Conservation (phyloP, 805 yeast species). For the Henningerozyma blattae region DNA sequence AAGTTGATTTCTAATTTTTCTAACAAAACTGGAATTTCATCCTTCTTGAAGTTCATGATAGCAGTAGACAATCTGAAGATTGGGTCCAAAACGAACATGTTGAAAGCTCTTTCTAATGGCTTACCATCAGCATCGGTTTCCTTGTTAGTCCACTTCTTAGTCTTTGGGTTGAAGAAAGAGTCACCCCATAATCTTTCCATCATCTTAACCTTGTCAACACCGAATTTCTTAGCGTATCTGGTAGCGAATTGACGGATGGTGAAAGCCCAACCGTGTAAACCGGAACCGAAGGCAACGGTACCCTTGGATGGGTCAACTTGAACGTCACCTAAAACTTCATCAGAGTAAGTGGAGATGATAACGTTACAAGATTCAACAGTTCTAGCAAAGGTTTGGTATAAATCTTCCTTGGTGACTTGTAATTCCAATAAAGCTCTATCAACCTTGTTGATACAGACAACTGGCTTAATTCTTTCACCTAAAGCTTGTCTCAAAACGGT, state of each 20-base stretch:
- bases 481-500: slow-evolving; percentile 97
- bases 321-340: slow-evolving; percentile 80
- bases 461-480: slow-evolving; percentile 99
- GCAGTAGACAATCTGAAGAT: slow-evolving; percentile 93
- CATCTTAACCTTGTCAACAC: slow-evolving; percentile 96
- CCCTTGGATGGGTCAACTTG: slow-evolving; percentile 98
- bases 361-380: slow-evolving; percentile 99
- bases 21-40: slow-evolving; percentile 79
- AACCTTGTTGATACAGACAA: slow-evolving; percentile 95
- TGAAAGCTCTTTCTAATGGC: slow-evolving; percentile 95
- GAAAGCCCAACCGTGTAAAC: slow-evolving; percentile 99
- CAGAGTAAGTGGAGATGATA: slow-evolving; percentile 89
- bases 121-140: slow-evolving; percentile 91
- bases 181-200: slow-evolving; percentile 99
- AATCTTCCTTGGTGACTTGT: slow-evolving; percentile 96
- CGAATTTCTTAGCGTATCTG: slow-evolving; percentile 97
- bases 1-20: slow-evolving; percentile 86
- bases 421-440: slow-evolving; percentile 98
- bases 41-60: slow-evolving; percentile 98
- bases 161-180: slow-evolving; percentile 98
- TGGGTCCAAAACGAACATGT: slow-evolving; percentile 97
- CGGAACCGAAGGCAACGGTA: slow-evolving; percentile 99
- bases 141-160: slow-evolving; percentile 97
- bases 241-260: slow-evolving; percentile 98
- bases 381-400: slow-evolving; percentile 95